Base-by-base conservation (phyloP, 345 rosid genomes). In the Bruguiera gymnorhiza region DNA sequence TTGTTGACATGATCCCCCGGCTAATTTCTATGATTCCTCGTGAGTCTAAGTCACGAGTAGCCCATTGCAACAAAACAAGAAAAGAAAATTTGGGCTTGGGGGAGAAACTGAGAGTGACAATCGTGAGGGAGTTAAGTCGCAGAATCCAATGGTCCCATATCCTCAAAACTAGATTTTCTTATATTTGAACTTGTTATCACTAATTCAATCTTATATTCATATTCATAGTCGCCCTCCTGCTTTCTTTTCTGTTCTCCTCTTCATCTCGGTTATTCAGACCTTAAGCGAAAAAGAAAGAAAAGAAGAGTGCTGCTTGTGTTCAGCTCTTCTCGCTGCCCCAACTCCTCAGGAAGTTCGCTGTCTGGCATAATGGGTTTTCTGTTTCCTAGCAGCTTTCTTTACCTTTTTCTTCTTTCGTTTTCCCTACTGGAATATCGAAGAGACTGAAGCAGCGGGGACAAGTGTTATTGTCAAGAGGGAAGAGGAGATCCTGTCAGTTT, bases 131-230 rank as follows among this genome's bases (percentile, higher is more conserved):
- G 66, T 62, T 39, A 52, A 80, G 69, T 76, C 78, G 80, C 83
- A 83, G 86, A 39, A 78, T 85, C 80, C 69, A 74, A 66, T 63
- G 70, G 31, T 71, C 70, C 82, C 82, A 65, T 72, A 61, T 29
- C 71, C 78, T 39, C 10, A 39, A 39, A 39, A 39, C 15, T 9
- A 39, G 46, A 39, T 10, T 39, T 39, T 39, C 46, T 39, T 11
- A 3, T 15, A 2, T 39, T 39, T 39, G 46, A 39, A 15, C 15
- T 39, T 39, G 46, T 11, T 39, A 10, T 10, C 46, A 39, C 15
- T 10, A 39, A 39, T 39, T 39, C 15, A 10, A 11, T 32, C 29
- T 27, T 1, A 27, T 27, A 27, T 27, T 27, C 29, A 2, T 39
- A 39, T 39, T 39, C 46, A 34, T 8, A 8, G 9, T 34, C 1